These are phyloP conservation scores for Cymbopogon citratus DNA, from an alignment of 176 grass and related monocot genomes.

Conservation along the genomic window DNA sequence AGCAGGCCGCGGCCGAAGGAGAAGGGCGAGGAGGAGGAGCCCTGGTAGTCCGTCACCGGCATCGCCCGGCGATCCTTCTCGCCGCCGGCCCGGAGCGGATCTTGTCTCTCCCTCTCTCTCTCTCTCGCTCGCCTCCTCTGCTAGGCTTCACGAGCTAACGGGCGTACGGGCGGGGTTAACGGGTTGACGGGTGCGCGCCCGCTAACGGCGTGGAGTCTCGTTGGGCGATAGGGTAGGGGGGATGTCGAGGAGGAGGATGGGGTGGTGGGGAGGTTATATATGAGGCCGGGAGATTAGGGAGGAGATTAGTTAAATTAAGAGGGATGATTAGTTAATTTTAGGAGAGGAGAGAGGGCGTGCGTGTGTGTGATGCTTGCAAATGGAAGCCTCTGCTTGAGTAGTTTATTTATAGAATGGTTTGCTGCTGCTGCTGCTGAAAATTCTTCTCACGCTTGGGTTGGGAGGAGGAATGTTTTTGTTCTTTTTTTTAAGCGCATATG, in stretches of 20 bases:
- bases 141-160: no score
- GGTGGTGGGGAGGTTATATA: conserved; percentile 36
- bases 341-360: neutral
- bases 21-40: conserved; percentile 33
- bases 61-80: conserved; percentile 29
- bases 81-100: conserved; percentile 15
- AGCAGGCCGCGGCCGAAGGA: conserved; percentile 55
- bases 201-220: neutral
- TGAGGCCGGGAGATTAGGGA: conserved; percentile 22
- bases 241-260: no score
- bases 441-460: conserved; percentile 8
- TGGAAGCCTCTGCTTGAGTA: neutral
- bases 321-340: conserved; percentile 13
- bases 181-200: conserved; percentile 3
- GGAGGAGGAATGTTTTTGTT: neutral
- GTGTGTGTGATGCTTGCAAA: conserved; percentile 4
- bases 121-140: neutral
- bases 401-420: conserved; percentile 26
- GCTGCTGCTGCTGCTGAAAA: neutral
- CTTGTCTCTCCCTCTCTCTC: neutral
- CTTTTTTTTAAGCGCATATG: no score
- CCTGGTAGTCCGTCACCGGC: conserved; percentile 80
- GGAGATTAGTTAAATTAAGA: conserved; percentile 1
- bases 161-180: neutral
- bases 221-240: no score